Conservation (phyloP, 108 stramenopile genomes). For the Discostella pseudostelligera region DNA sequence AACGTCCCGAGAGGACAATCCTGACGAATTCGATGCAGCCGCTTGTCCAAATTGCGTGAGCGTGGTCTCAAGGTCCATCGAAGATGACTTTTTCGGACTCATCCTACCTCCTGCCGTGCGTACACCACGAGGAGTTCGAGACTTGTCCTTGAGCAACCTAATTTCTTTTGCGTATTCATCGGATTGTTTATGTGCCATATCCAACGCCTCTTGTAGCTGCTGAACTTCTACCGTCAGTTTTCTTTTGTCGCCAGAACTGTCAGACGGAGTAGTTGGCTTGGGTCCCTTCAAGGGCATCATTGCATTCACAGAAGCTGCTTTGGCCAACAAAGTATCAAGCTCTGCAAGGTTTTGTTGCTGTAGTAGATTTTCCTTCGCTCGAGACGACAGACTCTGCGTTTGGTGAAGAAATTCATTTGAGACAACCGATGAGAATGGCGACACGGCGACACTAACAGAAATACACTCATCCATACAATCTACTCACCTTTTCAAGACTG, state of each 20-base stretch:
- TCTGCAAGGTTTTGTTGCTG: conserved; percentile 70
- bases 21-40: conserved; percentile 13
- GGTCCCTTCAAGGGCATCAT: conserved; percentile 47
- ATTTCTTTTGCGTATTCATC: conserved; percentile 85
- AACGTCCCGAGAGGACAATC: conserved; percentile 17
- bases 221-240: conserved; percentile 67
- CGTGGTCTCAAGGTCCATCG: conserved; percentile 31
- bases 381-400: conserved; percentile 49
- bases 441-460: not conserved
- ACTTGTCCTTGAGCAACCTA: conserved; percentile 64
- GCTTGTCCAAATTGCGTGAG: conserved; percentile 25
- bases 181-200: conserved; percentile 74
- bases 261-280: conserved; percentile 32
- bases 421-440: not conserved
- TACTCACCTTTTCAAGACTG: conserved; percentile 65
- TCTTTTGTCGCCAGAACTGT: conserved; percentile 44
- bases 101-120: conserved; percentile 42
- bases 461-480: not conserved
- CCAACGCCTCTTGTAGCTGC: conserved; percentile 77
- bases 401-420: not conserved
- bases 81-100: conserved; percentile 31
- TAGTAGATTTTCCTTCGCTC: conserved; percentile 75
- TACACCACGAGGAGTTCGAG: conserved; percentile 42
- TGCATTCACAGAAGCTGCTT: conserved; percentile 47
- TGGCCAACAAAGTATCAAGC: conserved; percentile 69